These are phyloP conservation scores for Somion occarium DNA, from an alignment of 1,284 basidiomycete species.

Conservation along the genomic window DNA sequence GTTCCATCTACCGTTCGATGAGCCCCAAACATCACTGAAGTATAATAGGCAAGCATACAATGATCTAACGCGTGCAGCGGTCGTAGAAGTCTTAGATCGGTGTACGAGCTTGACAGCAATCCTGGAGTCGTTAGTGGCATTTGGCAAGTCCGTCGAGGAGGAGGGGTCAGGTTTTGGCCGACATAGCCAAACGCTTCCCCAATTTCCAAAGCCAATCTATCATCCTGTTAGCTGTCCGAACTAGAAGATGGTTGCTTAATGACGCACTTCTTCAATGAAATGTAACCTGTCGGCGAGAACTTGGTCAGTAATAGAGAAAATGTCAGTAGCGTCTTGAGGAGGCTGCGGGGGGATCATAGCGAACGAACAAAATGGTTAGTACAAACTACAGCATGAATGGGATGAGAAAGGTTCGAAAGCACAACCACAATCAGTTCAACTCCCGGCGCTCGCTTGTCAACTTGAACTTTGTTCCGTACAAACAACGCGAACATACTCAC, in stretches of 20 bases:
- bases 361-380: background rate
- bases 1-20: constrained; percentile 61
- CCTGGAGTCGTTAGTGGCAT: constrained; percentile 30
- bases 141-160: constrained; percentile 21
- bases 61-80: constrained; percentile 81
- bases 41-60: constrained; percentile 46
- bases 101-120: constrained; percentile 91
- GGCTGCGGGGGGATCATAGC: constrained; percentile 2
- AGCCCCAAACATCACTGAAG: constrained; percentile 11
- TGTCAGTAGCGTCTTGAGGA: constrained; percentile 6
- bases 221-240: background rate
- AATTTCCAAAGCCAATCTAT: constrained; percentile 83
- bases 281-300: constrained; percentile 63
- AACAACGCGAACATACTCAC: constrained; percentile 7
- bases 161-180: constrained; percentile 47
- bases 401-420: background rate
- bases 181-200: constrained; percentile 82
- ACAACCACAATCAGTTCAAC: background rate
- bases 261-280: constrained; percentile 69
- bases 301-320: constrained; percentile 43
- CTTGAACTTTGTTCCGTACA: constrained; percentile 5
- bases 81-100: constrained; percentile 71
- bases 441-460: background rate
- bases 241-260: background rate
- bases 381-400: background rate